Evolutionary conservation across 352 stramenopile genomes (phyloP).

Genomic region (Globisporangium ultimum): DNA sequence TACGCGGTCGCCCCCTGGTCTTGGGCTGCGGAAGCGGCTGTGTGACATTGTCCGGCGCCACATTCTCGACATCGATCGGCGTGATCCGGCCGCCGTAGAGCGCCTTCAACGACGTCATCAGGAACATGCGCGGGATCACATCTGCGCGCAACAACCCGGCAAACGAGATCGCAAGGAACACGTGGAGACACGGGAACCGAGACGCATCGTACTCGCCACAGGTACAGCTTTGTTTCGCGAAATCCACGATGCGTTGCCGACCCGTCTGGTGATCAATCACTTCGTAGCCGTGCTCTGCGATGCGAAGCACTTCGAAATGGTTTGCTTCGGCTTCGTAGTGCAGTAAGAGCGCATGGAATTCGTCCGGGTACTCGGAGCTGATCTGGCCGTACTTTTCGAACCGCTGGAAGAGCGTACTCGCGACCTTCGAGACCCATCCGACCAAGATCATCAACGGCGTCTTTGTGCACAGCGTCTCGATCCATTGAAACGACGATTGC

Average conservation of each 20-base stretch:
- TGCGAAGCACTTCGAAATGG: slow-evolving; percentile 63
- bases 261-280: slow-evolving; percentile 71
- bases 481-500: slow-evolving; percentile 51
- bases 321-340: slow-evolving; percentile 63
- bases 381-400: slow-evolving; percentile 71
- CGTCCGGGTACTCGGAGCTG: slow-evolving; percentile 70
- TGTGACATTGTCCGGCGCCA: slow-evolving; percentile 57
- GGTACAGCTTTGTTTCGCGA: slow-evolving; percentile 68
- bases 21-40: slow-evolving; percentile 53
- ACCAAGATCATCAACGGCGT: slow-evolving; percentile 77
- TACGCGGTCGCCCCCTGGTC: slow-evolving; percentile 58
- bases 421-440: slow-evolving; percentile 77
- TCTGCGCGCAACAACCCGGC: slow-evolving; percentile 62
- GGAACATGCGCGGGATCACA: slow-evolving; percentile 75
- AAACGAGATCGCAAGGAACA: slow-evolving; percentile 65
- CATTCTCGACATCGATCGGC: slow-evolving; percentile 74
- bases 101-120: slow-evolving; percentile 75
- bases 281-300: slow-evolving; percentile 68
- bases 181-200: slow-evolving; percentile 74
- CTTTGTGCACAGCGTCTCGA: slow-evolving; percentile 62
- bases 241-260: slow-evolving; percentile 67
- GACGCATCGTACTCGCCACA: slow-evolving; percentile 75
- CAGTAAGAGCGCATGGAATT: slow-evolving; percentile 57
- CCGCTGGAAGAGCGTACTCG: slow-evolving; percentile 67
- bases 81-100: slow-evolving; percentile 70